Percentiles rank a stretch among this genome's conserved stretches.
These are phyloP conservation scores for Xylogone sp. DNA, from an alignment of 2,329 filamentous ascomycete species.

Conservation along the genomic window DNA sequence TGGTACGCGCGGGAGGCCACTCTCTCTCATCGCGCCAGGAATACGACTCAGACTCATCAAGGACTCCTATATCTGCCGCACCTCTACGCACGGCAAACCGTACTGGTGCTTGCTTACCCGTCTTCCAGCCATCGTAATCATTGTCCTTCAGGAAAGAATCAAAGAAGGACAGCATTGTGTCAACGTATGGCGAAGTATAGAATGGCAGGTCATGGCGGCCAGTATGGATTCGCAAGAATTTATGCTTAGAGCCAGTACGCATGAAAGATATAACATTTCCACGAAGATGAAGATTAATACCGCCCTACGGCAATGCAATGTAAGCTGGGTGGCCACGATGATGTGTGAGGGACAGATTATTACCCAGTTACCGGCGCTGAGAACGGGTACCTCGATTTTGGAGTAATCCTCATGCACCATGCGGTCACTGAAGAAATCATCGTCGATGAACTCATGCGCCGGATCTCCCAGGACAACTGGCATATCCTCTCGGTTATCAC, in stretches of 20 bases:
- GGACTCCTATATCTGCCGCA: too few relatives aligned
- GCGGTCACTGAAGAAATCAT: conserved; percentile 3
- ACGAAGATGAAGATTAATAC: conserved; percentile 62
- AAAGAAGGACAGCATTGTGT: conserved; percentile 61
- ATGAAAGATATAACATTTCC: conserved; percentile 63
- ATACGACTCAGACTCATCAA: too few relatives aligned
- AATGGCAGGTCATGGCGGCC: conserved; percentile 68
- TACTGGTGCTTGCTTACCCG: conserved; percentile 56
- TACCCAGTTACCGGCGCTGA: conserved; percentile 67
- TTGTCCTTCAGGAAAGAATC: conserved; percentile 67
- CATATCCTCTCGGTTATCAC: conserved; percentile 43
- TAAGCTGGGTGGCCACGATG: too few relatives aligned
- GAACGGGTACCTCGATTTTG: conserved; percentile 63
- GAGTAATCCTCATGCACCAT: conserved; percentile 57
- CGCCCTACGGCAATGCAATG: too few relatives aligned
- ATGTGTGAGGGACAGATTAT: too few relatives aligned
- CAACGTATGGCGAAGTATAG: conserved; percentile 64
- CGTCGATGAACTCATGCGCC: conserved; percentile 44
- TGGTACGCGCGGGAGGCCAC: too few relatives aligned
- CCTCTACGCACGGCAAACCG: conserved; percentile 59
- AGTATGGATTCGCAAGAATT: conserved; percentile 64
- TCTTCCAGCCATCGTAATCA: conserved; percentile 54
- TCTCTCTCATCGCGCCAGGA: too few relatives aligned
- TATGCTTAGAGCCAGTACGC: conserved; percentile 58
- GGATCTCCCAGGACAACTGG: conserved; percentile 41